phyloP scores from a whole-genome alignment of 2,329 filamentous ascomycete genomes.

The Ophiostoma sp. region DNA sequence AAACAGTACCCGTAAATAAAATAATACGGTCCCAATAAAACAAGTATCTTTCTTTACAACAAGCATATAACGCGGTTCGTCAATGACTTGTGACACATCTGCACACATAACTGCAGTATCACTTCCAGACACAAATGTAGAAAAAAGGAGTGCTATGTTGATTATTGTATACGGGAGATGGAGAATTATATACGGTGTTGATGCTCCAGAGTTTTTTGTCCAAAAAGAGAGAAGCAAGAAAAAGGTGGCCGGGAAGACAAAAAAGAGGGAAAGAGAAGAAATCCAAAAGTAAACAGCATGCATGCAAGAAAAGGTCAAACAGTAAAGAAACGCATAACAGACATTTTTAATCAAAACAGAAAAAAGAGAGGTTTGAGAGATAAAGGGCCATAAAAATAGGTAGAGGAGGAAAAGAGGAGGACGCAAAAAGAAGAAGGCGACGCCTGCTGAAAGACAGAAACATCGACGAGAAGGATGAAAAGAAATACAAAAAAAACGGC shows the following conservation, averaged over 20 bases:
- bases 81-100: background rate
- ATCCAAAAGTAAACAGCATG: background rate
- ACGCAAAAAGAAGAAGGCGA: background rate
- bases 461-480: background rate
- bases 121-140: background rate
- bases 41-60: too few species aligned
- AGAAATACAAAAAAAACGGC: background rate
- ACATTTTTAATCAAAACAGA: background rate
- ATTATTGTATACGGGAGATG: slow-evolving; percentile 19
- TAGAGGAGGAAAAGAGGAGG: background rate
- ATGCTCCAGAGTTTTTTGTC: slow-evolving; percentile 14
- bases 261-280: background rate
- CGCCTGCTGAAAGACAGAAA: slow-evolving; percentile 18
- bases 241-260: background rate
- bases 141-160: background rate
- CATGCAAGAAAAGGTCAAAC: background rate
- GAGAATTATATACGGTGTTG: slow-evolving; percentile 13
- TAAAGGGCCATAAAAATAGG: slow-evolving; percentile 3
- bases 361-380: background rate
- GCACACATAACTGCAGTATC: background rate
- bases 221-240: background rate
- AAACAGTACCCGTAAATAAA: too few species aligned
- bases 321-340: background rate
- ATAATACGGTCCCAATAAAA: too few species aligned
- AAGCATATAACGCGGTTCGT: background rate